Evolutionary conservation across 163 green algal genomes (phyloP), one percentile per base, ranked within the genome.

Genomic region (Scenedesmus sp.): DNA sequence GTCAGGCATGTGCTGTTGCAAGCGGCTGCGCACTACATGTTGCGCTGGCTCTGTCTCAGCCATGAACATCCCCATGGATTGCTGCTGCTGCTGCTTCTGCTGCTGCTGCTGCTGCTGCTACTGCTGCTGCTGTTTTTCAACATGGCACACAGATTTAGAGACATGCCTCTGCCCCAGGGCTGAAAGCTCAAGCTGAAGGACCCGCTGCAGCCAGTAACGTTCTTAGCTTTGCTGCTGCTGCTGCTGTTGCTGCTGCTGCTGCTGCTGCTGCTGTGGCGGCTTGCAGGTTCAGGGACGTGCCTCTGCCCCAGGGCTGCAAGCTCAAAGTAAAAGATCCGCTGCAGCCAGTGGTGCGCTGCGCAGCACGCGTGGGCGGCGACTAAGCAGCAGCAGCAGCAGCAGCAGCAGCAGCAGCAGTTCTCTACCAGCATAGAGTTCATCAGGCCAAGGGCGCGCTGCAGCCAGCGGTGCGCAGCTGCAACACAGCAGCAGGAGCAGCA

Each of bases 341-440:
- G 88, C 88, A 92, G 79, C 88, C 88, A 8, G 88, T 92, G 79
- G 88, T 92, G 52, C 77, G 88, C 9, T 88, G 79, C 56, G 88
- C 88, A 18, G 60, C 79, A 12, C 60, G 79, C 16, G 88, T 92
- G 4, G 88, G 88, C 62, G 84, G 84, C 3, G 84, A 88, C 23
- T 88, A 67, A 82, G 12, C 64, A 20, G 66, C 66, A 76, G 66
- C 66, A 76, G 66, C 66, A 76, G 66, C 66, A 34, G 66, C 66
- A 34, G 66, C 66, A 34, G 66, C 59, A 64, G 59, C 59, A 64
- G 59, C 59, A 64, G 59, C 59, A 64, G 59, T 10, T 15, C 59
- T 9, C 59, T 9, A 15, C 59, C 9, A 64, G 59, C 59, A 64
- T 64, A 64, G 1, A 64, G 59, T 64, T 64, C 34, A 64, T 64